Evolutionary conservation across 1,284 basidiomycete species (phyloP).

Genomic region (Psilocybe mexicana): DNA sequence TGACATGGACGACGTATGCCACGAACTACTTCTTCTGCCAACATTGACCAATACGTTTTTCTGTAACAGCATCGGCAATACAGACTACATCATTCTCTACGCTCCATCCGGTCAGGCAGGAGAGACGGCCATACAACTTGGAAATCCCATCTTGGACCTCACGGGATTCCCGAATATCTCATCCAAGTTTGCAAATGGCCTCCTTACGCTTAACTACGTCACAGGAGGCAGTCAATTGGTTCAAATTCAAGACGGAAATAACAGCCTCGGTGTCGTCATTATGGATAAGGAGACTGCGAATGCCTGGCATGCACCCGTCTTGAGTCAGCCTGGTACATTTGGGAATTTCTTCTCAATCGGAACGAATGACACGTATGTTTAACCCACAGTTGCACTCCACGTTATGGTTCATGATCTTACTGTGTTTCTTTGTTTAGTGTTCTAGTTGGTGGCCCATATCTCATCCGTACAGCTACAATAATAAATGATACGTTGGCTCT

Average conservation of each 20-base stretch:
- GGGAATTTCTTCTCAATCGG: slow-evolving; percentile 49
- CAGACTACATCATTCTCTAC: slow-evolving; percentile 47
- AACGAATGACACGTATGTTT: slow-evolving; percentile 42
- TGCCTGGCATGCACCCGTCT: slow-evolving; percentile 48
- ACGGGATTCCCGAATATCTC: slow-evolving; percentile 30
- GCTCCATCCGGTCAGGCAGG: slow-evolving; percentile 42
- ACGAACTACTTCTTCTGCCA: slow-evolving; percentile 2
- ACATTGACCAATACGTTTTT: background rate
- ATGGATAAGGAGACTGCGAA: slow-evolving; percentile 48
- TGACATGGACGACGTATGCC: slow-evolving; percentile 48
- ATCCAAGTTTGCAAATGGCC: slow-evolving; percentile 33
- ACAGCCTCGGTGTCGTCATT: slow-evolving; percentile 37
- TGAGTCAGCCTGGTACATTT: slow-evolving; percentile 38
- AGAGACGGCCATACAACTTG: slow-evolving; percentile 43
- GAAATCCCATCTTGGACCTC: slow-evolving; percentile 27
- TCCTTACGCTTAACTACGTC: slow-evolving; percentile 40
- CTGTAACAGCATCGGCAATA: slow-evolving; percentile 35
- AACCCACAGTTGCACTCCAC: background rate
- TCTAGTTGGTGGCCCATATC: slow-evolving; percentile 51
- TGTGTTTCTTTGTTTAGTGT: slow-evolving; percentile 32
- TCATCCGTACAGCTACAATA: slow-evolving; percentile 47
- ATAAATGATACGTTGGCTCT: slow-evolving; percentile 35
- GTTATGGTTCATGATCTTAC: background rate
- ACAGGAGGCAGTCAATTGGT: slow-evolving; percentile 37
- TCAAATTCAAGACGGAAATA: slow-evolving; percentile 29